Percentiles rank a stretch among this genome's conserved stretches.
Conservation (phyloP, 768 basidiomycete genomes). For the Jaapia argillacea region DNA sequence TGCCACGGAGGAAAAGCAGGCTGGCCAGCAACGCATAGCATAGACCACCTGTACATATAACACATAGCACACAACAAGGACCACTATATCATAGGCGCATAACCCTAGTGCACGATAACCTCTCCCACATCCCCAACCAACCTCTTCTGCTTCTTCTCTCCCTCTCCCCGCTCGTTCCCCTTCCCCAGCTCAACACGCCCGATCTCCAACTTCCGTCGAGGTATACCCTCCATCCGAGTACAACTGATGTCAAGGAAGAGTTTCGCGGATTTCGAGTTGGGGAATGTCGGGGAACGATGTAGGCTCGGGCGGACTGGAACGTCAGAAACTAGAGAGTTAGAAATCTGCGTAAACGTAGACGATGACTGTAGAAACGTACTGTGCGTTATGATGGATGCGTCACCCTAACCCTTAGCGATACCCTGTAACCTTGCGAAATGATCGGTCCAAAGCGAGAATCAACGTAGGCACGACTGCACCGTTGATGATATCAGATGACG, state of each 20-base stretch:
- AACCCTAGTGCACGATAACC: neutral
- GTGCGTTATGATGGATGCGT: neutral
- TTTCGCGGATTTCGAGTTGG: neutral
- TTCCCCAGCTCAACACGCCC: neutral
- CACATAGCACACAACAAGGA: too few species aligned
- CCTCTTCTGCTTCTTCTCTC: neutral
- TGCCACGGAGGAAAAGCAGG: too few species aligned
- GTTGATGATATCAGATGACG: too few species aligned
- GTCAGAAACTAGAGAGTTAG: too few species aligned
- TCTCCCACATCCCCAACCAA: neutral
- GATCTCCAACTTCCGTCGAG: neutral
- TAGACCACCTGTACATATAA: too few species aligned
- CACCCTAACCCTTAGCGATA: constrained; percentile 46
- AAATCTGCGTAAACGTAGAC: too few species aligned
- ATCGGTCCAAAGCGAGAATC: constrained; percentile 63
- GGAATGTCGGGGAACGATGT: neutral
- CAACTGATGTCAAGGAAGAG: neutral
- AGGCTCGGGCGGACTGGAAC: neutral
- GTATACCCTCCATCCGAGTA: neutral
- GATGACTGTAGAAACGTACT: too few species aligned
- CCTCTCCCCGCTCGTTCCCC: neutral
- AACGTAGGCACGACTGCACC: constrained; percentile 27
- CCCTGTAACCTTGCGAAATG: constrained; percentile 55
- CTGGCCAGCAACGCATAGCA: too few species aligned
- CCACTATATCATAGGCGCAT: neutral